These are phyloP conservation scores for Blastomyces parvus DNA, from an alignment of 2,329 filamentous ascomycete genomes.

Conservation along the genomic window DNA sequence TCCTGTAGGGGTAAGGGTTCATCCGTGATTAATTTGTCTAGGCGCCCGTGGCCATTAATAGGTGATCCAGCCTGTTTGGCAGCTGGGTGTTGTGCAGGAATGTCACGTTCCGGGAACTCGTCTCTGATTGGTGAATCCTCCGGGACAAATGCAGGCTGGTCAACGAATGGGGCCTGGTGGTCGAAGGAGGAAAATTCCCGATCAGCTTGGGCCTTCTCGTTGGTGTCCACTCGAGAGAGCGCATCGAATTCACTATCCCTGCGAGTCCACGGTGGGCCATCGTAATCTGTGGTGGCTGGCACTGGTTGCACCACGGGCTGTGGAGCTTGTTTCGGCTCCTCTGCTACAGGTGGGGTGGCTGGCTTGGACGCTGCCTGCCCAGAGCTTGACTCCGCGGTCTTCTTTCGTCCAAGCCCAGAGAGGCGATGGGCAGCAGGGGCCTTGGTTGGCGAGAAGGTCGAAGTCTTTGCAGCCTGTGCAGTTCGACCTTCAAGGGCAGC, in stretches of 20 bases:
- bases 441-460: conserved; percentile 11
- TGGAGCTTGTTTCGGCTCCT: conserved; percentile 14
- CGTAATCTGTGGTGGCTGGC: conserved; percentile 18
- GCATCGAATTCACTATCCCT: conserved; percentile 46
- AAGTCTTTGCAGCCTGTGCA: conserved; percentile 27
- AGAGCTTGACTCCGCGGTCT: conserved; percentile 17
- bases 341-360: conserved; percentile 10
- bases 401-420: conserved; percentile 28
- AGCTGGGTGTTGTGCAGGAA: conserved; percentile 13
- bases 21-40: conserved; percentile 17
- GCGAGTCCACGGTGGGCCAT: conserved; percentile 32
- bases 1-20: conserved; percentile 46
- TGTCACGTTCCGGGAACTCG: conserved; percentile 16
- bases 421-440: conserved; percentile 21
- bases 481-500: conserved; percentile 33
- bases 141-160: conserved; percentile 77
- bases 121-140: conserved; percentile 37
- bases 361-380: conserved; percentile 10
- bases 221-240: conserved; percentile 52
- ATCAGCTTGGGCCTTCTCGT: conserved; percentile 37
- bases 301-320: conserved; percentile 16
- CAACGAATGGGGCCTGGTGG: conserved; percentile 68
- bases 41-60: conserved; percentile 17
- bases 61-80: not conserved
- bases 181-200: conserved; percentile 60